Evolutionary conservation across 225 moss, liverwort and hornwort species (phyloP).

Genomic region (Polytrichum formosum): DNA sequence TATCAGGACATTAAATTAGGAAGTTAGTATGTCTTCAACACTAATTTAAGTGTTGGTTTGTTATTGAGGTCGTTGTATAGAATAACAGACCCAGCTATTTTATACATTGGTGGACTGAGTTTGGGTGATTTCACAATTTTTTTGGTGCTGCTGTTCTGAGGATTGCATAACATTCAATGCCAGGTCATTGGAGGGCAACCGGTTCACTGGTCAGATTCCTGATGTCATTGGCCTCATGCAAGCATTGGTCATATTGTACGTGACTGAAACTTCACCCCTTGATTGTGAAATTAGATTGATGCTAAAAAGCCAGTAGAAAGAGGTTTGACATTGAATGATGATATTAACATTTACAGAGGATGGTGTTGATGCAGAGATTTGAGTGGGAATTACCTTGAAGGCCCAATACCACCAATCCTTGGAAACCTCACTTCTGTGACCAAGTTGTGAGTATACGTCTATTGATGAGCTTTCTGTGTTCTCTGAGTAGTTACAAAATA

Average conservation of each 20-base stretch:
- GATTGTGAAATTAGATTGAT: no score
- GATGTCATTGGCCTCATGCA: conserved; percentile 64
- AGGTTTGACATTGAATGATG: neutral
- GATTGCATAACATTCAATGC: no score
- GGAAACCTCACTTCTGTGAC: conserved; percentile 60
- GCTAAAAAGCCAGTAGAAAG: no score
- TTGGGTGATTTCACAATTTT: neutral
- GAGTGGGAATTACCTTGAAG: conserved; percentile 50
- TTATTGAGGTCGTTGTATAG: no score
- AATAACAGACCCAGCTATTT: no score
- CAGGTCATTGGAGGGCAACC: conserved; percentile 59
- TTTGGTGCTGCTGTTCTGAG: no score
- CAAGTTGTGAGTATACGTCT: conserved; percentile 40
- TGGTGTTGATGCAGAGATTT: conserved; percentile 35
- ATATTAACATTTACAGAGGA: neutral
- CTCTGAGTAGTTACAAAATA: no score
- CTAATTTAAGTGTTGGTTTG: no score
- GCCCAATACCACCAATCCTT: conserved; percentile 54
- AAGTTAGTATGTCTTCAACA: no score
- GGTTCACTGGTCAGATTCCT: conserved; percentile 48
- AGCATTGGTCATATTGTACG: conserved; percentile 60
- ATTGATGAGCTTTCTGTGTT: no score
- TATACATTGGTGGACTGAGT: neutral
- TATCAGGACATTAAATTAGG: no score
- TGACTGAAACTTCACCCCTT: neutral